These are phyloP conservation scores for Fraxinus sp. DNA, from an alignment of 305 asterid genomes.

Conservation along the genomic window DNA sequence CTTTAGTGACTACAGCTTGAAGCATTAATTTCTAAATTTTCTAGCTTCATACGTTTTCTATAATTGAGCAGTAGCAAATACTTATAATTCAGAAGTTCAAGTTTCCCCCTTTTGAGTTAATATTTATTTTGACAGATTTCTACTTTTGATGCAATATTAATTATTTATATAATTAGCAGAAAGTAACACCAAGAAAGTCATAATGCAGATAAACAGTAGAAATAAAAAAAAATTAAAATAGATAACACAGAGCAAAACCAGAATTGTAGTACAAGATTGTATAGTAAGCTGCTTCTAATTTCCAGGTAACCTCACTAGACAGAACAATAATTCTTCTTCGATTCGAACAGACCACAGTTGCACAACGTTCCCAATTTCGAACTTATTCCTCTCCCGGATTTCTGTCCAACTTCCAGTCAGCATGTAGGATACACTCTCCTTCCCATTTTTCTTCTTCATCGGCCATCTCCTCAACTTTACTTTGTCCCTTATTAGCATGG, in stretches of 20 bases:
- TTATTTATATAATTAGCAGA: not conserved
- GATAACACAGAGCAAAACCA: not conserved
- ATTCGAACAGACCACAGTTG: not conserved
- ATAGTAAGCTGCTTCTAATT: not conserved
- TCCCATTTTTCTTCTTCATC: not conserved
- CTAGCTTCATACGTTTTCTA: not conserved
- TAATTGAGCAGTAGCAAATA: not conserved
- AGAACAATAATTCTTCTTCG: not conserved
- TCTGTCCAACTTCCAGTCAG: not conserved
- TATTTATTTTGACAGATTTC: not conserved
- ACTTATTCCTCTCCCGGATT: not conserved
- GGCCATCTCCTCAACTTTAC: not conserved
- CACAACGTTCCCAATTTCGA: not conserved
- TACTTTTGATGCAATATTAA: not conserved
- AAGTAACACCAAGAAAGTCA: not conserved
- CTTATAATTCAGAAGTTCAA: not conserved
- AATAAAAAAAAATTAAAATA: not conserved
- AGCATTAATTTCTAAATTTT: not conserved
- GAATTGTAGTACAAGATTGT: not conserved
- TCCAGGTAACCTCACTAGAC: not conserved
- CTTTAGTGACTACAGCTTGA: slow-evolving; percentile 29
- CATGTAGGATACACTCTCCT: not conserved
- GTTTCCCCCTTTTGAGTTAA: not conserved
- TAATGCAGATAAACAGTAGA: not conserved
- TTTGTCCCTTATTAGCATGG: not conserved